phyloP scores from a whole-genome alignment of 2,329 filamentous ascomycete genomes.

The Laburnicola sp. region DNA sequence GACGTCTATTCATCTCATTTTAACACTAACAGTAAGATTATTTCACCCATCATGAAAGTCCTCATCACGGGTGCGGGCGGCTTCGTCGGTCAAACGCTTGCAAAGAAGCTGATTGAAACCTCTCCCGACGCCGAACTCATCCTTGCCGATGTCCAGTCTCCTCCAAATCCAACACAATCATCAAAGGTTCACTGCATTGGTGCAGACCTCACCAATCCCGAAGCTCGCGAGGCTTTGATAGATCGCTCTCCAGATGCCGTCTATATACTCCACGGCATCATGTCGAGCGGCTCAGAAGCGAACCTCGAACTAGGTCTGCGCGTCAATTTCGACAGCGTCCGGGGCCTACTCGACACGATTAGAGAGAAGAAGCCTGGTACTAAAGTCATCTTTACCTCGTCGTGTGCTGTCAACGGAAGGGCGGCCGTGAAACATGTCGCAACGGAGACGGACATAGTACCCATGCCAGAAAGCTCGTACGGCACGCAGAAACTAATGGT shows the following conservation, averaged over 20 bases:
- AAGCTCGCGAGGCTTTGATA: constrained; percentile 30
- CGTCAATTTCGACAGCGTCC: constrained; percentile 65
- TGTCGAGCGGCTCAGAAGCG: constrained; percentile 66
- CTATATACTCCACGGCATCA: constrained; percentile 69
- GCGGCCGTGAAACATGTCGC: constrained; percentile 53
- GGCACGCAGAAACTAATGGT: constrained; percentile 64
- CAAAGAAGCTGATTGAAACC: constrained; percentile 58
- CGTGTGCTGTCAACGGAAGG: constrained; percentile 65
- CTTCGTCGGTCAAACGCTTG: constrained; percentile 66
- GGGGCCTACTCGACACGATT: constrained; percentile 58
- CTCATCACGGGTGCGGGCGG: constrained; percentile 67
- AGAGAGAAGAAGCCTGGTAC: constrained; percentile 55
- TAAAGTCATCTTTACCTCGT: constrained; percentile 64
- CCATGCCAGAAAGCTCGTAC: constrained; percentile 65
- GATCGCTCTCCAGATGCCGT: constrained; percentile 36
- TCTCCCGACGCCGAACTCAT: constrained; percentile 52
- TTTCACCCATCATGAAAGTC: constrained; percentile 45
- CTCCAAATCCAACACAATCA: constrained; percentile 51
- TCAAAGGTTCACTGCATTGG: constrained; percentile 56
- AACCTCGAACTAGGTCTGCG: constrained; percentile 62
- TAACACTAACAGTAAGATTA: not conserved
- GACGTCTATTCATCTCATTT: not conserved
- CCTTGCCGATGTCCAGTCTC: constrained; percentile 61
- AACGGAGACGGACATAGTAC: constrained; percentile 51
- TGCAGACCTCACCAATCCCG: constrained; percentile 55